These are phyloP conservation scores for Fonsecaea nubica DNA, from an alignment of 2,329 filamentous ascomycete genomes.

Conservation along the genomic window DNA sequence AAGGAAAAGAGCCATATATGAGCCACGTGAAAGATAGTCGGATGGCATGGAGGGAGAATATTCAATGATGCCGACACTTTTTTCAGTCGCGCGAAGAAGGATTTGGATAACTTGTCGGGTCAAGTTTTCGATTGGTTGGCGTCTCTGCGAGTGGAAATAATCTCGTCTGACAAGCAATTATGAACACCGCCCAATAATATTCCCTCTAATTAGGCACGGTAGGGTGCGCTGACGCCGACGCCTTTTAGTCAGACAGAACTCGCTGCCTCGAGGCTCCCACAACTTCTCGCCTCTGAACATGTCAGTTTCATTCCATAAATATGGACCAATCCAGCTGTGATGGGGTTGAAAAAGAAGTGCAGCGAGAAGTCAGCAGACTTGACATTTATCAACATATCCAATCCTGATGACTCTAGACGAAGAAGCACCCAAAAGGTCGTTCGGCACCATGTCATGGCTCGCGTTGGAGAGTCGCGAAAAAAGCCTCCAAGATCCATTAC, in stretches of 20 bases:
- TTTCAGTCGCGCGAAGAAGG: slow-evolving; percentile 10
- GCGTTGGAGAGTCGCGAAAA: slow-evolving; percentile 19
- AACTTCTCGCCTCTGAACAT: background rate
- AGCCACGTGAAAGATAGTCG: background rate
- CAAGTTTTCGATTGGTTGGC: background rate
- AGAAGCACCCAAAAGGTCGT: slow-evolving; percentile 14
- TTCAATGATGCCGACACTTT: slow-evolving; percentile 34
- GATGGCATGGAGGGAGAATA: background rate
- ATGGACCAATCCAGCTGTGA: background rate
- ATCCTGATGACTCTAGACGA: slow-evolving; percentile 18
- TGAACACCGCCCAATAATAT: background rate
- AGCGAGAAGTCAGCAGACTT: background rate
- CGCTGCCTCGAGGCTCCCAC: background rate
- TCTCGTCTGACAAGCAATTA: background rate
- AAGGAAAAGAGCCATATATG: slow-evolving; percentile 3
- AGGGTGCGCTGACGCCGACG: background rate
- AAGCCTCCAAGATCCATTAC: slow-evolving; percentile 15
- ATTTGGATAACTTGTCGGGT: slow-evolving; percentile 12
- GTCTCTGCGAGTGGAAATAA: background rate
- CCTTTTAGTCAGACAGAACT: background rate
- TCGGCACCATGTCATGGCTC: slow-evolving; percentile 29
- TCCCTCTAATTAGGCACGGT: too few species aligned
- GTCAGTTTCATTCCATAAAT: too few species aligned
- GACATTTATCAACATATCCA: slow-evolving; percentile 20
- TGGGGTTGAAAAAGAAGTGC: background rate